Conservation (phyloP, 176 grass and related monocot species). For the Carex kokanica region DNA sequence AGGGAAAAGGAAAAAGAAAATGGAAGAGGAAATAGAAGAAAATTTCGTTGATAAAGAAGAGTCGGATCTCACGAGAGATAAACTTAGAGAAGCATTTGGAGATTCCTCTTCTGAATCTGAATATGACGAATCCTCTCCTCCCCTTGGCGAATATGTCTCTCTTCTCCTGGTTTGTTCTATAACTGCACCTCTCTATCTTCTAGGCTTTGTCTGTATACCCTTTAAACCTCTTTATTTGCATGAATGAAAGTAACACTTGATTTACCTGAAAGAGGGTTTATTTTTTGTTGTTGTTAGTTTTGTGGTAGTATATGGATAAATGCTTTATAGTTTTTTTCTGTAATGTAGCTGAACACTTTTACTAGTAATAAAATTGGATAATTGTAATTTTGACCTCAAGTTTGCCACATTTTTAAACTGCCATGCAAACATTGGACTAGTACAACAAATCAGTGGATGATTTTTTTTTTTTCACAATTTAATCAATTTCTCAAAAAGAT, state of each 20-base stretch:
- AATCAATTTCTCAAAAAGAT: background rate
- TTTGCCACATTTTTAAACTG: background rate
- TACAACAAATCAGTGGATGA: background rate
- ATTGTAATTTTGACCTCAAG: background rate
- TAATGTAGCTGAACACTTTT: background rate
- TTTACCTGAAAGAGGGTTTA: background rate
- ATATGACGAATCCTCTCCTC: slow-evolving; percentile 1
- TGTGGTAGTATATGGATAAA: background rate
- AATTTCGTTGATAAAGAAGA: background rate
- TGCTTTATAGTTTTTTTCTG: background rate
- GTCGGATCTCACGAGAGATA: background rate
- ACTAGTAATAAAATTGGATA: background rate
- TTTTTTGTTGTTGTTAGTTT: background rate
- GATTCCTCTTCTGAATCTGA: slow-evolving; percentile 13
- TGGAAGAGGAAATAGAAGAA: background rate
- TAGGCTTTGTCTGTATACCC: background rate
- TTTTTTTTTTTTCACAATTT: background rate
- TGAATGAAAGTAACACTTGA: background rate
- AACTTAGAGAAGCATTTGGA: slow-evolving; percentile 27
- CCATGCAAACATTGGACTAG: background rate
- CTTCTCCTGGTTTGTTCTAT: slow-evolving; percentile 9
- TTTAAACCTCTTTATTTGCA: background rate
- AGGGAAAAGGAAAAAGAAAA: background rate
- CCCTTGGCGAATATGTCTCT: background rate
- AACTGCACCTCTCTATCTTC: background rate